phyloP scores from a whole-genome alignment of 23 red algal species.

The Chondrus crispus region DNA sequence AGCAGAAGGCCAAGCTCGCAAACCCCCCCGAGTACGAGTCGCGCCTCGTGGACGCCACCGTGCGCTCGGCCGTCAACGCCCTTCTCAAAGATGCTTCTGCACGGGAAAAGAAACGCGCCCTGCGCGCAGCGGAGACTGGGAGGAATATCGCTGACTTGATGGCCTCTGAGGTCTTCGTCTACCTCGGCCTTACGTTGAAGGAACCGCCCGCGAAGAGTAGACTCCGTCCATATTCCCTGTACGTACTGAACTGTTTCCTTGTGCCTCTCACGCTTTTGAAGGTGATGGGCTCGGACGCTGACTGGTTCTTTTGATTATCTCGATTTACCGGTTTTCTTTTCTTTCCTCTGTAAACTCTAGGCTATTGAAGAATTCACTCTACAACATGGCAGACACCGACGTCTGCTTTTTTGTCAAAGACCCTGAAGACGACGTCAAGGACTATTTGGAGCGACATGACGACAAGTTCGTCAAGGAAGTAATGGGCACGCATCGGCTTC shows the following conservation, averaged over 20 bases:
- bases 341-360: no score
- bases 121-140: background rate
- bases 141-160: background rate
- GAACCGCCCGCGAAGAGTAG: background rate
- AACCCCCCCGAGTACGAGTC: background rate
- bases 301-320: no score
- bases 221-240: constrained; percentile 7
- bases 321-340: no score
- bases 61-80: background rate
- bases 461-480: constrained; percentile 56
- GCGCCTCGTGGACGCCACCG: background rate
- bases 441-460: constrained; percentile 48
- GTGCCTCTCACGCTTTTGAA: background rate
- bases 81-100: background rate
- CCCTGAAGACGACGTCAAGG: constrained; percentile 69
- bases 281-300: no score
- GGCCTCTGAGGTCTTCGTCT: background rate
- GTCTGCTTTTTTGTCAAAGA: constrained; percentile 91
- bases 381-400: constrained; percentile 32
- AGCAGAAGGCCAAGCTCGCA: no score
- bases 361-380: constrained; percentile 42
- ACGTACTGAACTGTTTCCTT: background rate
- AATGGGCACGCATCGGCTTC: constrained; percentile 67
- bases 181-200: constrained; percentile 22
- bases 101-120: background rate